Percentiles rank a stretch among this genome's conserved stretches.
These are phyloP conservation scores for Cyclospora cayetanensis DNA, from an alignment of 169 alveolate species.

Conservation along the genomic window DNA sequence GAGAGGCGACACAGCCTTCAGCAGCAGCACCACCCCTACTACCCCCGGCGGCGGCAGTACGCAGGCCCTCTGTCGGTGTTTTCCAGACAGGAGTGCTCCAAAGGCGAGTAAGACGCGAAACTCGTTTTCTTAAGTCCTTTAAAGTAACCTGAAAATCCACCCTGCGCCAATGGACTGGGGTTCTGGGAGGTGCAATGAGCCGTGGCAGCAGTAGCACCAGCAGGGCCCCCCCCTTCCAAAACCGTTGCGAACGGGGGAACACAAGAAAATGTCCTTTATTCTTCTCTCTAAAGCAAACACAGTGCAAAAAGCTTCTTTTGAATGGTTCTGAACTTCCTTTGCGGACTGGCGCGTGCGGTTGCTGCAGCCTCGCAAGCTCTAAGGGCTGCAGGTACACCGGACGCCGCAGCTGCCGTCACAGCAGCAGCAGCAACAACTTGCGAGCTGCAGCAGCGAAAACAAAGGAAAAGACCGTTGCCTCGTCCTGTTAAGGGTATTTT, in stretches of 20 bases:
- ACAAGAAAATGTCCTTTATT: background rate
- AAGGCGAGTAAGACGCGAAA: background rate
- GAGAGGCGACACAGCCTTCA: too few species aligned
- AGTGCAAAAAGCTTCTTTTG: background rate
- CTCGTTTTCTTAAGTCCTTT: background rate
- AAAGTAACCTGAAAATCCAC: background rate
- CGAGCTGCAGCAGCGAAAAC: background rate
- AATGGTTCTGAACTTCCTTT: background rate
- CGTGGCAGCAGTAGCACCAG: background rate
- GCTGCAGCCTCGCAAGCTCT: background rate
- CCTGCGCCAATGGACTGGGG: background rate
- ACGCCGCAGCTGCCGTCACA: background rate
- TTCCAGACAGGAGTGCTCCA: background rate
- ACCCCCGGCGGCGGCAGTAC: background rate
- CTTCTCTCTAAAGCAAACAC: background rate
- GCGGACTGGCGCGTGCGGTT: background rate
- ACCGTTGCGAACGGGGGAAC: background rate
- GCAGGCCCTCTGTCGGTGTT: background rate
- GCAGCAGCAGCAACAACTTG: background rate
- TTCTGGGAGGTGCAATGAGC: background rate
- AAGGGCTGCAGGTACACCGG: background rate
- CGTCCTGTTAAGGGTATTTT: background rate
- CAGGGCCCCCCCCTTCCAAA: background rate
- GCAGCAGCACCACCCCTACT: background rate
- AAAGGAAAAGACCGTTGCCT: background rate